These are phyloP conservation scores for Erodium maritimum DNA, from an alignment of 345 rosid genomes.

Conservation along the genomic window DNA sequence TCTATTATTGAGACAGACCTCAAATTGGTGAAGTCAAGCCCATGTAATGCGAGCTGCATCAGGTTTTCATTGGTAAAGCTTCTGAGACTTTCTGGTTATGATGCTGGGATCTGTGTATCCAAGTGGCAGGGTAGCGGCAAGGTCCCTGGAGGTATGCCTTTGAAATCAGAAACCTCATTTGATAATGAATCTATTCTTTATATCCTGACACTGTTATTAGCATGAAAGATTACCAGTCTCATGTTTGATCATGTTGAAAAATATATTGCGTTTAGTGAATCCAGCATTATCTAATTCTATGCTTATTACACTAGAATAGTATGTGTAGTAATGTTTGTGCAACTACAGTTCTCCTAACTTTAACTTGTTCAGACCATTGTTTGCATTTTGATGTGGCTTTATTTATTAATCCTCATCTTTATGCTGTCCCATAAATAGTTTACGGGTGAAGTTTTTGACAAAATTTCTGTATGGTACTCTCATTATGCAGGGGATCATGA, in stretches of 20 bases:
- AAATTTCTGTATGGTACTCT: neutral
- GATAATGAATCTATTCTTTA: neutral
- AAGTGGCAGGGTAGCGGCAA: slow-evolving; percentile 75
- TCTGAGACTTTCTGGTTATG: slow-evolving; percentile 60
- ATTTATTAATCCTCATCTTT: neutral
- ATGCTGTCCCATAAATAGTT: neutral
- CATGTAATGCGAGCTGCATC: slow-evolving; percentile 72
- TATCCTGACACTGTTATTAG: too few relatives aligned
- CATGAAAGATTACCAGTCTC: neutral
- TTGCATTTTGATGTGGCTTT: neutral
- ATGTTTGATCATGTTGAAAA: neutral
- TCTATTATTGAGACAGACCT: slow-evolving; percentile 54
- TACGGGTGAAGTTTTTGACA: neutral
- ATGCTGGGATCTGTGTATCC: slow-evolving; percentile 75
- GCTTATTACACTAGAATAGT: neutral
- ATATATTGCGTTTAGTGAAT: neutral
- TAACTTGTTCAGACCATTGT: neutral
- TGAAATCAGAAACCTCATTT: neutral
- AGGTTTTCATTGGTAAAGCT: slow-evolving; percentile 65
- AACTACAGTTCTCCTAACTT: neutral
- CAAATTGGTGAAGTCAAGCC: slow-evolving; percentile 39
- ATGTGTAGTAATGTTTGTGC: neutral
- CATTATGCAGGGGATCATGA: slow-evolving; percentile 68
- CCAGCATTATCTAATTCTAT: neutral
- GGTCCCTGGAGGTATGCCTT: slow-evolving; percentile 81